Conservation (phyloP, 208 protist genomes). For the Trypanosoma conorhini region DNA sequence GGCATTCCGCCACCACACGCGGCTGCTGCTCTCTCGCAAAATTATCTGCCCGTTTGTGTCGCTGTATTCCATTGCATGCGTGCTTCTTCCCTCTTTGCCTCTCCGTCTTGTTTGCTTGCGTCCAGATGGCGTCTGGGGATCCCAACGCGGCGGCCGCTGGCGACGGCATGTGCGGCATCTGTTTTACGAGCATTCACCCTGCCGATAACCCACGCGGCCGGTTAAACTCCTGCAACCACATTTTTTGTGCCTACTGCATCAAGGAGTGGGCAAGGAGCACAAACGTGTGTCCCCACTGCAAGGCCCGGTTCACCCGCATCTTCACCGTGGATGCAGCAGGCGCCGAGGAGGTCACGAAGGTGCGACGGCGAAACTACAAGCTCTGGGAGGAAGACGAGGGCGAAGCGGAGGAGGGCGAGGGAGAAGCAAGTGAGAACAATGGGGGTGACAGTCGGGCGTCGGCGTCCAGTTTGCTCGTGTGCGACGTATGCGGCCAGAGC, state of each 20-base stretch:
- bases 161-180: conserved; percentile 69
- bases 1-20: too few relatives aligned
- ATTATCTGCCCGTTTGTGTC: too few relatives aligned
- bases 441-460: conserved; percentile 13
- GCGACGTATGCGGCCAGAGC: conserved; percentile 54
- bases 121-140: background rate
- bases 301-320: conserved; percentile 84
- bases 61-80: too few relatives aligned
- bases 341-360: conserved; percentile 69
- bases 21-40: too few relatives aligned
- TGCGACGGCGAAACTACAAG: conserved; percentile 76
- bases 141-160: background rate
- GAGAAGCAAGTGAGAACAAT: conserved; percentile 37
- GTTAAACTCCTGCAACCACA: conserved; percentile 83
- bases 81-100: conserved; percentile 4
- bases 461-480: conserved; percentile 31
- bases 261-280: conserved; percentile 79
- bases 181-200: conserved; percentile 72
- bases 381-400: conserved; percentile 36
- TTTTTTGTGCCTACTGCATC: conserved; percentile 88
- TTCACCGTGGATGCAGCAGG: conserved; percentile 29
- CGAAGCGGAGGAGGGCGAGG: conserved; percentile 34
- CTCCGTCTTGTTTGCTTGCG: conserved; percentile 8
- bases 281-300: conserved; percentile 87
- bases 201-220: conserved; percentile 74